Evolutionary conservation across 306 rosid genomes (phyloP).

Genomic region (Dalbergia cultrata): DNA sequence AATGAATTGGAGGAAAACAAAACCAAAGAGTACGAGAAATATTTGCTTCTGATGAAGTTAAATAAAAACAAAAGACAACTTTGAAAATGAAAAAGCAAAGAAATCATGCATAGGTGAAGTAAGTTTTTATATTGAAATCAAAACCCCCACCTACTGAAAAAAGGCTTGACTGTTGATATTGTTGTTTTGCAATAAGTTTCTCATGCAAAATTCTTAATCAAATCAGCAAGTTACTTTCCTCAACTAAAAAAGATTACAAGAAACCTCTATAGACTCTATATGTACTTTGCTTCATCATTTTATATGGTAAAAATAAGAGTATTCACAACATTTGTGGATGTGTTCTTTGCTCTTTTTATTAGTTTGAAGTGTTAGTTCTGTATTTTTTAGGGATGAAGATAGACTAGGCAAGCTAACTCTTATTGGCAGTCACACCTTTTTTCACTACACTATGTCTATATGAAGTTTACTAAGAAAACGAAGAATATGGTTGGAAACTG

Average conservation of each 20-base stretch:
- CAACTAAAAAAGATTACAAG: not conserved
- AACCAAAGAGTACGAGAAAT: too few relatives aligned
- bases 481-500: not conserved
- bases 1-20: too few relatives aligned
- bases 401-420: not conserved
- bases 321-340: not conserved
- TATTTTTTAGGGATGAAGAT: not conserved
- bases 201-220: too few relatives aligned
- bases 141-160: not conserved
- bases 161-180: not conserved
- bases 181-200: too few relatives aligned
- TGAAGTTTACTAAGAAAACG: conserved; percentile 2
- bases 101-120: not conserved
- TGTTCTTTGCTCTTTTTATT: not conserved
- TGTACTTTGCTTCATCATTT: not conserved
- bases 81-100: not conserved
- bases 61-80: not conserved
- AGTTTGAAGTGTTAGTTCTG: not conserved
- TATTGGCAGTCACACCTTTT: not conserved
- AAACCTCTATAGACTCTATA: not conserved
- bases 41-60: too few relatives aligned
- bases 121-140: not conserved
- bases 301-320: too few relatives aligned
- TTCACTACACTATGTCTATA: not conserved
- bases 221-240: not conserved